Evolutionary conservation across 176 grass and related monocot species (phyloP).

Genomic region (Avena atlantica): DNA sequence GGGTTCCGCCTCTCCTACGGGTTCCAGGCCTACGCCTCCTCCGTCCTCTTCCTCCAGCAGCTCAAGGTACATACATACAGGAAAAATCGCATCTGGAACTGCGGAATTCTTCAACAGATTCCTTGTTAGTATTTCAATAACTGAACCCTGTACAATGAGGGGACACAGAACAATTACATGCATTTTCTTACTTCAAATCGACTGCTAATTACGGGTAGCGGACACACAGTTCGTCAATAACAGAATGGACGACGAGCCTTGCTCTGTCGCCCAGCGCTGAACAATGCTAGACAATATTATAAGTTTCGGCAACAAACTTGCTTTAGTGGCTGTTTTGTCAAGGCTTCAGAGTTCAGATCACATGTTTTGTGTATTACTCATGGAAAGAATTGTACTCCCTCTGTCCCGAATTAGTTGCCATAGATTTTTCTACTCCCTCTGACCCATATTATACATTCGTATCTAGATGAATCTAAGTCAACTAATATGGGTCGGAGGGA

Average conservation of each 20-base stretch:
- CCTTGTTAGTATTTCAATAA: not conserved
- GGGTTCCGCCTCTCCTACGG: conserved; percentile 71
- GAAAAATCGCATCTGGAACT: conserved; percentile 5
- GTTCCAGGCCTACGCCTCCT: conserved; percentile 72
- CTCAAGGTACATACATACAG: conserved; percentile 74
- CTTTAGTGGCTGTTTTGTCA: not conserved
- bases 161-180: not conserved
- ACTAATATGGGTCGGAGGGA: too few relatives aligned
- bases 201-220: not conserved
- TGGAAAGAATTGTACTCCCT: not conserved
- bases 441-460: too few relatives aligned
- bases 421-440: too few relatives aligned
- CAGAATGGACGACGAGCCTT: not conserved
- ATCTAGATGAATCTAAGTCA: too few relatives aligned
- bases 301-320: conserved; percentile 8
- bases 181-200: not conserved
- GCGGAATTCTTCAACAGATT: not conserved
- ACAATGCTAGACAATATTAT: not conserved
- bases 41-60: conserved; percentile 88
- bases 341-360: not conserved
- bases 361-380: not conserved
- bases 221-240: not conserved
- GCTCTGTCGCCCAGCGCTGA: not conserved
- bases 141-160: conserved; percentile 18
- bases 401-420: too few relatives aligned